Conservation (phyloP, 2,329 filamentous ascomycete genomes). For the Diatrype stigma region DNA sequence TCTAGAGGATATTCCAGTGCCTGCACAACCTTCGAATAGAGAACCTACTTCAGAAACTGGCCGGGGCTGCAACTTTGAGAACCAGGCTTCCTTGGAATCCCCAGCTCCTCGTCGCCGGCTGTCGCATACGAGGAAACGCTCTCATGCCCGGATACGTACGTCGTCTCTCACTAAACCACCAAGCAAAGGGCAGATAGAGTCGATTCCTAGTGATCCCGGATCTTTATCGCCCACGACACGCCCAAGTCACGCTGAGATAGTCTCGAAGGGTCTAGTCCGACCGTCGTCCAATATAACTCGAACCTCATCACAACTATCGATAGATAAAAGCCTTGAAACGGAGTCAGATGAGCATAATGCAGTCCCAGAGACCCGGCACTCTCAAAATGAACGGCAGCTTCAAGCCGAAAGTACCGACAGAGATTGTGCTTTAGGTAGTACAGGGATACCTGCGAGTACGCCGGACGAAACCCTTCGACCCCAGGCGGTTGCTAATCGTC, state of each 20-base stretch:
- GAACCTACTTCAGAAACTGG: not conserved
- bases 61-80: constrained; percentile 3
- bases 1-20: not conserved
- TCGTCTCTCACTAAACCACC: constrained; percentile 21
- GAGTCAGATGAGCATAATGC: constrained; percentile 9
- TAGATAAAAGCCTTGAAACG: constrained; percentile 14
- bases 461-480: constrained; percentile 15
- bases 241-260: constrained; percentile 16
- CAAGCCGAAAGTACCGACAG: constrained; percentile 18
- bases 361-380: constrained; percentile 7
- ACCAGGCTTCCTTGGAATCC: constrained; percentile 8
- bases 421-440: constrained; percentile 19
- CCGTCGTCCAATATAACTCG: constrained; percentile 15
- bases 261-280: constrained; percentile 18
- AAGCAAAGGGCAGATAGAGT: constrained; percentile 16
- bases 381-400: constrained; percentile 7
- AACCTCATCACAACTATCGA: constrained; percentile 14
- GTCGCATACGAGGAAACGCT: constrained; percentile 22
- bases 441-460: constrained; percentile 15
- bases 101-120: constrained; percentile 8
- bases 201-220: constrained; percentile 14
- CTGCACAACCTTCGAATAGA: not conserved
- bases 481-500: constrained; percentile 5
- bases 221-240: constrained; percentile 14
- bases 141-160: constrained; percentile 25